Conservation (phyloP, 371 early-diverging fungal species). For the Spraguea lophii region DNA sequence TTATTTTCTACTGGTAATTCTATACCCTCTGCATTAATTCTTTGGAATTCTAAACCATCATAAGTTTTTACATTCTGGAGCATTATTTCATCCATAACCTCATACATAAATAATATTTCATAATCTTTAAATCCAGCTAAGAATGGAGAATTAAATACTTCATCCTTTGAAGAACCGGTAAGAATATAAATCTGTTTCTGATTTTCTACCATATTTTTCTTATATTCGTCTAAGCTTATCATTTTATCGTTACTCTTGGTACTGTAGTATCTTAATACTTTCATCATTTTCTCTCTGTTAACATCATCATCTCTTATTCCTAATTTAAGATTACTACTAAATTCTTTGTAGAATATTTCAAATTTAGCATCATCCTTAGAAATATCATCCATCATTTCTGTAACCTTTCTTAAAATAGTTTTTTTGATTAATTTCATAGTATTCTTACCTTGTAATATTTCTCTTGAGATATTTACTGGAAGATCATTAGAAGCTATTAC, state of each 20-base stretch:
- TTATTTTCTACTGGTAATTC: slow-evolving; percentile 52
- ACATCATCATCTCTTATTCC: slow-evolving; percentile 67
- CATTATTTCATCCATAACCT: slow-evolving; percentile 74
- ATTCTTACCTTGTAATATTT: slow-evolving; percentile 76
- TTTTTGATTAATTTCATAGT: slow-evolving; percentile 73
- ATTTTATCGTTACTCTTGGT: slow-evolving; percentile 68
- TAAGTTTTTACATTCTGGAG: slow-evolving; percentile 59
- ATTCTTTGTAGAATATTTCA: slow-evolving; percentile 71
- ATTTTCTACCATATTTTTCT: slow-evolving; percentile 59
- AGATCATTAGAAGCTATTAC: slow-evolving; percentile 78
- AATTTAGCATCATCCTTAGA: slow-evolving; percentile 62
- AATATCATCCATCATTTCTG: slow-evolving; percentile 68
- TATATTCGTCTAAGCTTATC: slow-evolving; percentile 61
- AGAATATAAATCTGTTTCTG: slow-evolving; percentile 68
- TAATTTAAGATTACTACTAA: slow-evolving; percentile 68
- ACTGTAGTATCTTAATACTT: slow-evolving; percentile 67
- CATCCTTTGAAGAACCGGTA: slow-evolving; percentile 54
- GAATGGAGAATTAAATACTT: slow-evolving; percentile 59
- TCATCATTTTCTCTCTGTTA: slow-evolving; percentile 63
- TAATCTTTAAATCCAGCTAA: slow-evolving; percentile 64
- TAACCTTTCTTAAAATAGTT: slow-evolving; percentile 68
- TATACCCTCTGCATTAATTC: slow-evolving; percentile 60
- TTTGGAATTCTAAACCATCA: slow-evolving; percentile 57
- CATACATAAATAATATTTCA: slow-evolving; percentile 65
- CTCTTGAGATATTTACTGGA: slow-evolving; percentile 81